Conservation (phyloP, 305 asterid species). For the Solanum chacoense region DNA sequence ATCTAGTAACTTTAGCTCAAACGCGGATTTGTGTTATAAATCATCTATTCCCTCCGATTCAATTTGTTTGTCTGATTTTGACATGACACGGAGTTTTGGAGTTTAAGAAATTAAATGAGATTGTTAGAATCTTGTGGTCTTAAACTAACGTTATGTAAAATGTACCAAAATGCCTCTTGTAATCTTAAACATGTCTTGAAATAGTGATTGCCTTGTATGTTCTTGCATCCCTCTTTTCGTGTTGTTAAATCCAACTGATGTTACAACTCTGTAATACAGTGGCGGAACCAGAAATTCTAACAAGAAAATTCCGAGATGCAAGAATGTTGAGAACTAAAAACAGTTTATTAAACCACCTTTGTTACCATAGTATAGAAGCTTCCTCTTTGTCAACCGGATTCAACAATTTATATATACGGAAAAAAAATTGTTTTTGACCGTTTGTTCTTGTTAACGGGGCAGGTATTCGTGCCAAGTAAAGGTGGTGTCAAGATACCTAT, state of each 20-base stretch:
- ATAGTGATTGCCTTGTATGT: neutral
- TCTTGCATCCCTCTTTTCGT: neutral
- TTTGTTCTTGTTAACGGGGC: neutral
- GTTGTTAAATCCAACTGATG: neutral
- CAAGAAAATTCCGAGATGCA: neutral
- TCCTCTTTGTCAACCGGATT: neutral
- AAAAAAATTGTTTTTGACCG: neutral
- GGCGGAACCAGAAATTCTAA: neutral
- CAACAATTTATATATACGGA: neutral
- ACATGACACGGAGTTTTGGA: neutral
- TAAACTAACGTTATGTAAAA: neutral
- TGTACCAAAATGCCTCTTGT: neutral
- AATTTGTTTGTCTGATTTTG: neutral
- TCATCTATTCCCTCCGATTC: neutral
- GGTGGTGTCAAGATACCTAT: slow-evolving; percentile 70
- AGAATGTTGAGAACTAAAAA: neutral
- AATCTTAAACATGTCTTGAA: neutral
- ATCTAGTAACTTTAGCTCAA: neutral
- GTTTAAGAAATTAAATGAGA: neutral
- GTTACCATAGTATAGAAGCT: neutral
- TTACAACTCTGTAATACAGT: neutral
- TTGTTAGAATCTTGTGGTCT: neutral
- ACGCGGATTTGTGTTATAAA: too few species aligned
- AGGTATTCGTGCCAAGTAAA: slow-evolving; percentile 81
- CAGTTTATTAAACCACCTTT: neutral